Evolutionary conservation across 768 basidiomycete species (phyloP).

Genomic region (Artomyces pyxidatus): DNA sequence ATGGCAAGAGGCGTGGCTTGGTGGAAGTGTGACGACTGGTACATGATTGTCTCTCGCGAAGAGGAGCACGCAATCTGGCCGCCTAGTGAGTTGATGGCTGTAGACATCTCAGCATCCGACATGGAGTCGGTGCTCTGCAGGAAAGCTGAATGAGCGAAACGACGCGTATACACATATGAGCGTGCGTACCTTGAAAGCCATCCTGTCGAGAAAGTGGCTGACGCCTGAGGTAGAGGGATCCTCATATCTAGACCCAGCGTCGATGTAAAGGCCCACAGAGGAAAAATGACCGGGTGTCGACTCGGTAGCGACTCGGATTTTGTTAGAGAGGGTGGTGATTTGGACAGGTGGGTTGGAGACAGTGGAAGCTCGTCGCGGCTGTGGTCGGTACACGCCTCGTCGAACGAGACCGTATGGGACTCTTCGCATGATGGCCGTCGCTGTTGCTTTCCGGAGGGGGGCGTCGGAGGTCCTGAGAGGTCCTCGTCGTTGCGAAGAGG

Average conservation of each 20-base stretch:
- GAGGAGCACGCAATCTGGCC: constrained; percentile 90
- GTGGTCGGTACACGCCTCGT: constrained; percentile 4
- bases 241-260: constrained; percentile 91
- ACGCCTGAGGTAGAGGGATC: constrained; percentile 62
- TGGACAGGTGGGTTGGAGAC: constrained; percentile 31
- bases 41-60: constrained; percentile 92
- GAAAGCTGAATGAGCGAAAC: not conserved
- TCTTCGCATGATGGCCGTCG: constrained; percentile 8
- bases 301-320: constrained; percentile 87
- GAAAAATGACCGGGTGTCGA: constrained; percentile 90
- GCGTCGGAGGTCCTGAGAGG: not conserved
- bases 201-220: constrained; percentile 87
- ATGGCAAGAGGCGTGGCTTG: constrained; percentile 73
- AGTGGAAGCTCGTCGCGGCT: constrained; percentile 9
- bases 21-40: constrained; percentile 93
- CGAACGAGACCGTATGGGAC: constrained; percentile 1
- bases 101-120: constrained; percentile 70
- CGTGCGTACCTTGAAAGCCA: constrained; percentile 86
- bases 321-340: constrained; percentile 86
- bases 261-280: constrained; percentile 86
- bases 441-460: too few relatives aligned
- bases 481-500: not conserved
- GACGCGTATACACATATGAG: not conserved
- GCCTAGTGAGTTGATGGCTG: constrained; percentile 74
- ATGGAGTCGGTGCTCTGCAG: constrained; percentile 65